phyloP scores from a whole-genome alignment of 148 eudicot species.

The Fagopyrum tataricum region DNA sequence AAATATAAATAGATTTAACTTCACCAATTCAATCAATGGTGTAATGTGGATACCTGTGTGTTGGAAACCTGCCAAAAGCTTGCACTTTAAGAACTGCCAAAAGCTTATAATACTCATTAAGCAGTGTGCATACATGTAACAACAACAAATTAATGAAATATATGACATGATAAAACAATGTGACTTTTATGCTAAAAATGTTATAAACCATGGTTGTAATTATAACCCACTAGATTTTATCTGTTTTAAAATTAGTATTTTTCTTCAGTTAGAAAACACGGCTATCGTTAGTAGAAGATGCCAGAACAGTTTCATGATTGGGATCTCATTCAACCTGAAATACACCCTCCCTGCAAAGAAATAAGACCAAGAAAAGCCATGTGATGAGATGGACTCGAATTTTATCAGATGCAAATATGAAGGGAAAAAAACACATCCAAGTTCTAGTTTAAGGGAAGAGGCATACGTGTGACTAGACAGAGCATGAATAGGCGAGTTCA shows the following conservation, averaged over 20 bases:
- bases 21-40: background rate
- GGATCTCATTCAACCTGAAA: constrained; percentile 99
- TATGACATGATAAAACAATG: no score
- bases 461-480: constrained; percentile 75
- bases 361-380: background rate
- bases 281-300: constrained; percentile 91
- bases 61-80: no score
- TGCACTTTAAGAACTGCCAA: no score
- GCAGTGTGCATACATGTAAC: no score
- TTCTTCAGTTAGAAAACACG: no score
- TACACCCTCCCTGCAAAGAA: constrained; percentile 69
- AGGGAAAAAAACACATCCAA: background rate
- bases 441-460: background rate
- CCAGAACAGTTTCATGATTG: constrained; percentile 83
- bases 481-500: constrained; percentile 59
- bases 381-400: background rate
- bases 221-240: no score
- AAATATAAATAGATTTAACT: background rate
- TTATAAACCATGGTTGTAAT: no score
- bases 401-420: background rate
- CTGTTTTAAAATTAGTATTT: no score
- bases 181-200: no score
- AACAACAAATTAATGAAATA: no score
- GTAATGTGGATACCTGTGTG: constrained; percentile 54
- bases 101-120: no score